Conservation (phyloP, 805 yeast species). For the Trichomonascus vanleenenianus region DNA sequence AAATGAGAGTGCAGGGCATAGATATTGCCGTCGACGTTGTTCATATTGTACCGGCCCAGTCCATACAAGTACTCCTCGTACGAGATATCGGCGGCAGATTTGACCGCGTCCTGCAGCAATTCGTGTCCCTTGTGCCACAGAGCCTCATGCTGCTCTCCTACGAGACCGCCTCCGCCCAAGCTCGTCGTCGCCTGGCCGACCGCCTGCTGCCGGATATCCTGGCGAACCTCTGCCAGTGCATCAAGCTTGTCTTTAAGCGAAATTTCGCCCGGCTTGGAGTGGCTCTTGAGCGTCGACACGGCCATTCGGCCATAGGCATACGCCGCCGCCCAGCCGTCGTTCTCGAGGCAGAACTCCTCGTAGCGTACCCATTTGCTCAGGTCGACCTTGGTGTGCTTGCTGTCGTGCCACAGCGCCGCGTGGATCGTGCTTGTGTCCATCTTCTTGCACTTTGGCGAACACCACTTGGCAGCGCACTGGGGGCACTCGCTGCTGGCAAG, state of each 20-base stretch:
- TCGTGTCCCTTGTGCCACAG: constrained; percentile 55
- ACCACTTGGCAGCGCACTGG: constrained; percentile 63
- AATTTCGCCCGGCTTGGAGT: constrained; percentile 29
- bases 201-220: constrained; percentile 53
- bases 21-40: constrained; percentile 54
- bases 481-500: constrained; percentile 54
- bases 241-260: constrained; percentile 31
- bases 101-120: constrained; percentile 42
- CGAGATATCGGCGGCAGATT: constrained; percentile 25
- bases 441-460: constrained; percentile 54
- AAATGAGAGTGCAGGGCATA: constrained; percentile 59
- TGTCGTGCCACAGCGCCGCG: constrained; percentile 46
- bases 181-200: constrained; percentile 25
- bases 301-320: constrained; percentile 54
- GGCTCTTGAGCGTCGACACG: constrained; percentile 39
- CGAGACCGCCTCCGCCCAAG: constrained; percentile 42
- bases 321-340: constrained; percentile 56
- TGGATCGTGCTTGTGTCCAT: constrained; percentile 40
- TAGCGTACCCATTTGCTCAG: constrained; percentile 42
- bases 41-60: constrained; percentile 68
- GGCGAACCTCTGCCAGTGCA: constrained; percentile 64
- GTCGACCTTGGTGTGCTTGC: constrained; percentile 25
- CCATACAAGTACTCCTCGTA: constrained; percentile 51
- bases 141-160: constrained; percentile 47
- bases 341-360: constrained; percentile 53